Evolutionary conservation across 495 filamentous ascomycete species (phyloP), one percentile per base, ranked within the genome.

Genomic region (Annulohypoxylon nitens): DNA sequence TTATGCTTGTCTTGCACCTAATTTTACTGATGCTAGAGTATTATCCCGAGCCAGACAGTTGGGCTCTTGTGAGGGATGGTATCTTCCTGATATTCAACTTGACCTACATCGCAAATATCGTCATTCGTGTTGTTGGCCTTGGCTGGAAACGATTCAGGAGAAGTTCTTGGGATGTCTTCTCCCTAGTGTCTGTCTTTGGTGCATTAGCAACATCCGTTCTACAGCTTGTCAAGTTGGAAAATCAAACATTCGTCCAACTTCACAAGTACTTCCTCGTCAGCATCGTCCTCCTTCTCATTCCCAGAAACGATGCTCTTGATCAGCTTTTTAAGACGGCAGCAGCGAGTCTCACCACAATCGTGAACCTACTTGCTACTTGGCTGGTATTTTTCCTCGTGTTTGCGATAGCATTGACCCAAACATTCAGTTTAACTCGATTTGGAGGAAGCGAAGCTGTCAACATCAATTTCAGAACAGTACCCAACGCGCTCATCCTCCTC

Each of bases 261-360:
- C 94, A 97, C 82, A 98, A 98, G 80, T 87, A 97, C 16, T 97
- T 97, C 78, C 84, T 99, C 45, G 96, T 98, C 53, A 91, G 93
- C 20, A 90, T 98, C 67, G 90, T 96, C 1, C 87, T 98, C 20
- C 85, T 99, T 67, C 89, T 99, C 51, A 99, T 99, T 64, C 96
- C 96, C 9, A 89, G 96, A 5, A 99, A 98, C 80, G 96, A 99
- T 71, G 94, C 97, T 54, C 90, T 99, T 10, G 96, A 99, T 77
- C 96, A 99, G 79, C 90, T 99, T 5, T 99, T 98, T 89, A 99
- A 99, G 82, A 99, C 96, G 14, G 97, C 97, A 2, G 97, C 96
- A n/a, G 96, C 96, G 47, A 94, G 91, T 89, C 82, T 99, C 37
- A 91, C 92, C 2, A 90, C 92, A 12, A 98, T 99, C 76, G 89